Evolutionary conservation across 2,329 filamentous ascomycete species (phyloP).

Genomic region (Cercospora nicotianae): DNA sequence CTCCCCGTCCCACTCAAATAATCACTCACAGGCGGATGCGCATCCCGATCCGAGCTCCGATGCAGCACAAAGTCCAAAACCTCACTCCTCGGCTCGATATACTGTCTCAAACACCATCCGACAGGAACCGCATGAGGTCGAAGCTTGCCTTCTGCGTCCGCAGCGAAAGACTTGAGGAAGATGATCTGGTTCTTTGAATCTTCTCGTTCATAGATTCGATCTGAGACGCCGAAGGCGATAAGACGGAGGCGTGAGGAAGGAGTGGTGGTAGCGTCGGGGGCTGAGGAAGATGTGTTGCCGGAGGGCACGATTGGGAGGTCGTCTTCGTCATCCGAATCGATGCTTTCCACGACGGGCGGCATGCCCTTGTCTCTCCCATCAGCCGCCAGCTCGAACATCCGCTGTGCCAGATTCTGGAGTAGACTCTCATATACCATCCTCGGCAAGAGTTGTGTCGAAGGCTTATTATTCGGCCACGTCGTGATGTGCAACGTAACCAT

Average conservation of each 20-base stretch:
- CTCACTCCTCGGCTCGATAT: conserved; percentile 48
- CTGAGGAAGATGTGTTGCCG: neutral
- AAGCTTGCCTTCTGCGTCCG: conserved; percentile 45
- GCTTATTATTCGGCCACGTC: conserved; percentile 50
- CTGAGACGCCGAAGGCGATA: conserved; percentile 49
- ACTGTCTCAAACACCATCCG: conserved; percentile 49
- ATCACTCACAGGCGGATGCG: conserved; percentile 43
- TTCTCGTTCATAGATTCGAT: conserved; percentile 50
- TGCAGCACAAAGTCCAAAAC: conserved; percentile 49
- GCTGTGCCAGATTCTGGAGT: conserved; percentile 37
- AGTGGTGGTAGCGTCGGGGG: neutral
- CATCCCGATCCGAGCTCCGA: conserved; percentile 30
- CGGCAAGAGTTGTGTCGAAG: conserved; percentile 43
- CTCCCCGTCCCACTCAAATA: conserved; percentile 10
- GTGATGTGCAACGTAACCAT: conserved; percentile 51
- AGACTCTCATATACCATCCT: conserved; percentile 49
- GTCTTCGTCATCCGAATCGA: conserved; percentile 17
- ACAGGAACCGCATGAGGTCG: conserved; percentile 46
- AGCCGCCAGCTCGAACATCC: conserved; percentile 31
- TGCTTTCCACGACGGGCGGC: neutral
- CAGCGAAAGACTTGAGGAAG: conserved; percentile 47
- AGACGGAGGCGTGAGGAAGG: conserved; percentile 42
- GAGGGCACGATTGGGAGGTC: neutral
- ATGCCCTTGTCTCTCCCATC: conserved; percentile 12
- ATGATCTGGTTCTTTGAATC: conserved; percentile 50